Percentiles rank a stretch among this genome's conserved stretches.
phyloP scores from a whole-genome alignment of 192 early-diverging fungal genomes.

The Coemansia sp. region DNA sequence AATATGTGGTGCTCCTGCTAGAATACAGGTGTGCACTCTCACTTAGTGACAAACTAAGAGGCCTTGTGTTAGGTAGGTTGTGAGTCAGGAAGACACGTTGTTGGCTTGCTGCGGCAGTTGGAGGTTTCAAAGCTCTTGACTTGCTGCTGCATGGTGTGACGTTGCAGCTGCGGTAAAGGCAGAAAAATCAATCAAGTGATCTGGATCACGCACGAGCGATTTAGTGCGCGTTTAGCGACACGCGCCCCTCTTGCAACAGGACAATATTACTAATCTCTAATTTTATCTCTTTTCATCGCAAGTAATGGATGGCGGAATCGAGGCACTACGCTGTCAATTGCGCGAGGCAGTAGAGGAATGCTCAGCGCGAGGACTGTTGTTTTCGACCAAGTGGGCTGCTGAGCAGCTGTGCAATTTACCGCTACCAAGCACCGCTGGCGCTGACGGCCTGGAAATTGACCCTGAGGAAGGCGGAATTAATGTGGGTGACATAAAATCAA shows the following conservation, averaged over 20 bases:
- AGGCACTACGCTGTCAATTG: slow-evolving; percentile 39
- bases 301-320: slow-evolving; percentile 23
- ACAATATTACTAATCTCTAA: background rate
- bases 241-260: background rate
- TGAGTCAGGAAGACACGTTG: slow-evolving; percentile 3
- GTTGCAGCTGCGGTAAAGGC: background rate
- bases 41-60: background rate
- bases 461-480: background rate
- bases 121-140: background rate
- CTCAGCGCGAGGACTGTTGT: slow-evolving; percentile 64
- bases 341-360: slow-evolving; percentile 65
- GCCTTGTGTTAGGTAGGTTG: background rate
- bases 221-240: background rate
- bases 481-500: background rate
- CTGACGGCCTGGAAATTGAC: background rate
- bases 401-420: slow-evolving; percentile 47
- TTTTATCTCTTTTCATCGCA: background rate
- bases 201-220: background rate
- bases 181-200: background rate
- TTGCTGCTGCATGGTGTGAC: background rate
- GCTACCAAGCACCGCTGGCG: background rate
- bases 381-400: slow-evolving; percentile 72
- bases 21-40: background rate
- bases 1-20: background rate
- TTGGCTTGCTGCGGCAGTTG: slow-evolving; percentile 1